Evolutionary conservation across 768 basidiomycete species (phyloP), one percentile per base, ranked within the genome.

Genomic region (Suillus fuscotomentosus): DNA sequence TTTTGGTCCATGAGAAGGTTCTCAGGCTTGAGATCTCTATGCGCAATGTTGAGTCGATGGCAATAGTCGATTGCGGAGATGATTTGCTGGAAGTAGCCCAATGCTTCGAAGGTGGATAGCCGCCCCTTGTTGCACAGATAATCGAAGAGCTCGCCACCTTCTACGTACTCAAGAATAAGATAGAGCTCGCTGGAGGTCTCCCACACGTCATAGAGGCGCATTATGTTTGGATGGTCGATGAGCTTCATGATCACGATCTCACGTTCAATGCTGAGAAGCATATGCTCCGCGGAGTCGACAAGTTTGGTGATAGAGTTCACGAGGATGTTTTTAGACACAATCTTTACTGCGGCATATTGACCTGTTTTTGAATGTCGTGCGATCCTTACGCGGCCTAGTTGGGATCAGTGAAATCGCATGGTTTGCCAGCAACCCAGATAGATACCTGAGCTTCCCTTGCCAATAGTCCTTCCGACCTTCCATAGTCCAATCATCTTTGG

Each of bases 201-300:
- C 94, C 94, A 98, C 67, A 99, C 95, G 73, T 99, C 96, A 79
- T 95, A 96, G 36, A 99, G 85, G 63, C 88, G 89, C 86, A 97
- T 87, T 68, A 99, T 88, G 75, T 97, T 95, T 2, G 95, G 95
- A 73, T 99, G 95, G 67, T 96, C 90, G 69, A 97, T 90, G 66
- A 97, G 87, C 76, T 97, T 99, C 95, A 99, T 96, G 72, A 97
- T 89, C 65, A 96, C 94, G 60, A 97, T 97, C 77, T 99, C 96
- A 66, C 95, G 86, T 75, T 97, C 92, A 66, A 97, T 88, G 56
- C 89, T 87, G 64, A 92, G 85, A 66, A 89, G 83, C 65, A 86
- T 86, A 69, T 89, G 90, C 70, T 94, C 92, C 14, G 89, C 83
- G 66, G 91, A 86, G 63, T 90, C 89, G 15, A 84, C 88, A 14